These are phyloP conservation scores for Aureobasidium pullulans DNA, from an alignment of 2,329 filamentous ascomycete species.

Conservation along the genomic window DNA sequence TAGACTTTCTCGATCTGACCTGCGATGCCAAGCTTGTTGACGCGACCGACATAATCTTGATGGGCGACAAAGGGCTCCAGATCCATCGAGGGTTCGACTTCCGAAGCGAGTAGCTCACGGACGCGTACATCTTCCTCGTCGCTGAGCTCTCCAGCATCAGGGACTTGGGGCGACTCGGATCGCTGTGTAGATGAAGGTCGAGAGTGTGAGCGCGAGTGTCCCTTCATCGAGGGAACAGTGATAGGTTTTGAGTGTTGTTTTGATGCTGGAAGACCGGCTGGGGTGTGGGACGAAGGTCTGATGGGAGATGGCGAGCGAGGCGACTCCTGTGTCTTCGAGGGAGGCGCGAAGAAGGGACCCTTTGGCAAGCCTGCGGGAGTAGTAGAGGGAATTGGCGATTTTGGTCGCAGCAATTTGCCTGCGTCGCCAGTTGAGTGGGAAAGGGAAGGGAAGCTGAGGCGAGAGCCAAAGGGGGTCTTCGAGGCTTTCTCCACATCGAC, in stretches of 20 bases:
- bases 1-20: slow-evolving; percentile 51
- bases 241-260: slow-evolving; percentile 15
- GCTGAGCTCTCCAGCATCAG: slow-evolving; percentile 43
- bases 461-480: slow-evolving; percentile 12
- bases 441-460: slow-evolving; percentile 14
- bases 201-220: slow-evolving; percentile 9
- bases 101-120: slow-evolving; percentile 54
- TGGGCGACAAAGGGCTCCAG: slow-evolving; percentile 61
- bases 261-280: slow-evolving; percentile 24
- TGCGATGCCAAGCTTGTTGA: slow-evolving; percentile 35
- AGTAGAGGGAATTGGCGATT: slow-evolving; percentile 13
- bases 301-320: slow-evolving; percentile 68
- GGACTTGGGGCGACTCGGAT: slow-evolving; percentile 27
- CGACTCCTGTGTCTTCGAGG: slow-evolving; percentile 14
- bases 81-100: slow-evolving; percentile 53
- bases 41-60: slow-evolving; percentile 36
- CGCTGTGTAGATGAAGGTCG: slow-evolving; percentile 20
- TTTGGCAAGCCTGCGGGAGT: slow-evolving; percentile 17
- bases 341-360: slow-evolving; percentile 16
- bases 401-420: neutral
- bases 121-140: slow-evolving; percentile 65
- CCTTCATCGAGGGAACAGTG: slow-evolving; percentile 17
- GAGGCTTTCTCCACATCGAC: neutral
- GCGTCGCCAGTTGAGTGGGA: slow-evolving; percentile 3
- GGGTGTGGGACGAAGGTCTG: slow-evolving; percentile 46